Conservation (phyloP, 1,139 yeast genomes). For the Arxiozyma heterogenica region DNA sequence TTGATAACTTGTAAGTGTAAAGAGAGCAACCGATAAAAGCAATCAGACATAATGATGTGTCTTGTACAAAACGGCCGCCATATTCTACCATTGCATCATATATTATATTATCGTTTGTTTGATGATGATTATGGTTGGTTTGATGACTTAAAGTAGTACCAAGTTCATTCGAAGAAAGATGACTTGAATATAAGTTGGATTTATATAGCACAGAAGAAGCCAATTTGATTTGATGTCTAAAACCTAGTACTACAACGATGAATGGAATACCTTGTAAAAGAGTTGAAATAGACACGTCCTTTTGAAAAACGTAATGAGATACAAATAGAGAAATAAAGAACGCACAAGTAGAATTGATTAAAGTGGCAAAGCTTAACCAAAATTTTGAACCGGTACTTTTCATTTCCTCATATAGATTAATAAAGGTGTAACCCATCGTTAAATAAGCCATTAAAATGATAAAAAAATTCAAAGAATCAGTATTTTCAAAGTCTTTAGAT, state of each 20-base stretch:
- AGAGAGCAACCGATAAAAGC: constrained; percentile 61
- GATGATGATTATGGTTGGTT: constrained; percentile 12
- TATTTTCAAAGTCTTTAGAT: constrained; percentile 31
- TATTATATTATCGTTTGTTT: constrained; percentile 32
- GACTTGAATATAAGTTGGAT: constrained; percentile 9
- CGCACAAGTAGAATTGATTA: constrained; percentile 77
- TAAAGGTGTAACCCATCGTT: constrained; percentile 84
- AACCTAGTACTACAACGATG: constrained; percentile 86
- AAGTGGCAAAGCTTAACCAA: constrained; percentile 80
- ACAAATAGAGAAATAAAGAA: constrained; percentile 74
- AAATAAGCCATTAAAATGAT: constrained; percentile 74
- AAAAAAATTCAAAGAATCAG: constrained; percentile 80
- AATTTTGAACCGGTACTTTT: constrained; percentile 66
- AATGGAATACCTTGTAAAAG: constrained; percentile 91
- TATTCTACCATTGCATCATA: constrained; percentile 55
- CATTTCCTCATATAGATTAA: constrained; percentile 75
- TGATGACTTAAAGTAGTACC: constrained; percentile 29
- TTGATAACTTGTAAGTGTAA: constrained; percentile 63
- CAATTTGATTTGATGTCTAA: constrained; percentile 74
- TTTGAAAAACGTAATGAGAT: constrained; percentile 40
- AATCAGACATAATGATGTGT: constrained; percentile 64
- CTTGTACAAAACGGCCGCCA: constrained; percentile 67
- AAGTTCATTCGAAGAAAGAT: constrained; percentile 12
- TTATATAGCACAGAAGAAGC: constrained; percentile 42
- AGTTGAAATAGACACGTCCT: constrained; percentile 61